phyloP scores from a whole-genome alignment of 73 alveolate genomes.

The Tetrahymena malaccensis region DNA sequence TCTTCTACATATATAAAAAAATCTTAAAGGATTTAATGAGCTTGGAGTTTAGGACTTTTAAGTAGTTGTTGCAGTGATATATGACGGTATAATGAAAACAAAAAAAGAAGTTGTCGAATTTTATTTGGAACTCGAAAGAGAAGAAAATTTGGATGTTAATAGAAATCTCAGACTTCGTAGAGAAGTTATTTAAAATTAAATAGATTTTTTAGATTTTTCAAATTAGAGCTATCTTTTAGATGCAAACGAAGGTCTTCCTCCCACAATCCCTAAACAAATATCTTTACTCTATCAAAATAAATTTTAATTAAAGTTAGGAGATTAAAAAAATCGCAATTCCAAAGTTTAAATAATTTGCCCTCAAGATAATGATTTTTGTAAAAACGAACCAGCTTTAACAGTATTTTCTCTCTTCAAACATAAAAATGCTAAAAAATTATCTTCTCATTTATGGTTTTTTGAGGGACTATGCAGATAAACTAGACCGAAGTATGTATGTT shows the following conservation, averaged over 20 bases:
- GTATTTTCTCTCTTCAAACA: constrained; percentile 30
- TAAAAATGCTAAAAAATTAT: constrained; percentile 18
- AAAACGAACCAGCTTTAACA: not conserved
- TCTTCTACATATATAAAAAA: not conserved
- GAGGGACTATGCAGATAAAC: constrained; percentile 28
- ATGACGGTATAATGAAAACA: not conserved
- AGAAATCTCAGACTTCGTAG: not conserved
- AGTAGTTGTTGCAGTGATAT: not conserved
- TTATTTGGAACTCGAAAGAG: not conserved
- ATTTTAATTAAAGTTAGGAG: not conserved
- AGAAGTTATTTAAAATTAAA: not conserved
- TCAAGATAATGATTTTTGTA: not conserved
- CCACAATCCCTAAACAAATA: not conserved
- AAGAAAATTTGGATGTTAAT: not conserved
- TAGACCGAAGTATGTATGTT: constrained; percentile 15
- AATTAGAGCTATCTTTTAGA: not conserved
- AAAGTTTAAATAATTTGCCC: not conserved
- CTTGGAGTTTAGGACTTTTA: not conserved
- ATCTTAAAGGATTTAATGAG: not conserved
- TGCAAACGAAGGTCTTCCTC: not conserved
- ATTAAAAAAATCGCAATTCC: not conserved
- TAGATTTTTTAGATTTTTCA: not conserved
- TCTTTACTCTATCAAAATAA: not conserved
- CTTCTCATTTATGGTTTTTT: constrained; percentile 44
- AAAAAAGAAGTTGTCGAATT: not conserved